Evolutionary conservation across 805 yeast species (phyloP), one percentile per base, ranked within the genome.

Genomic region (Danielia reshetovae): DNA sequence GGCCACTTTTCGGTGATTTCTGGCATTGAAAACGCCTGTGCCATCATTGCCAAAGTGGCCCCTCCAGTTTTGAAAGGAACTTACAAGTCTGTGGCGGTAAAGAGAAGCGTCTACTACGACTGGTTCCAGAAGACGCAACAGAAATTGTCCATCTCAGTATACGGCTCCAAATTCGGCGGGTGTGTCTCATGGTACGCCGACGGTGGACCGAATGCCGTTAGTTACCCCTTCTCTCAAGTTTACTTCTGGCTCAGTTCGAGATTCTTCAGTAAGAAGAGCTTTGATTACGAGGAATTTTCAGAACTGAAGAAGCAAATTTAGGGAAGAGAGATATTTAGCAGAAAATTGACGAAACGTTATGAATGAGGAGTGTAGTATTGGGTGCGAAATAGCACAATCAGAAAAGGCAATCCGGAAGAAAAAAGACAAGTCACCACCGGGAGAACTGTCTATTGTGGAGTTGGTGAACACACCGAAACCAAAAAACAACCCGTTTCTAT

Each of bases 1-100:
- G 72, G 72, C 9, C 70, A 65, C 39, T 55, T 66, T 0, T 64
- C 70, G 4, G 70, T 62, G 33, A 62, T 65, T 5, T 43, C 57
- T 36, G 65, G 68, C n/a, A 54, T 60, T 38, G 70, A 65, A 42
- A 62, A 60, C 42, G 57, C 54, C 5, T 47, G 57, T 30, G 39
- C 42, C 4, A 60, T 49, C 30, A 47, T 54, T 27, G 32, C 37
- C 4, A 48, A 47, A 18, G 49, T 61, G 14, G 49, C 60, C 3
- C 35, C 41, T 13, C 54, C 53, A 21, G 44, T 65, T 12, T 34
- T 65, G 18, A 30, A 49, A 13, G 67, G 65, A 2, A 42, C 42
- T 7, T 43, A 42, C 36, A 54, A 54, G 34, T 49, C 65, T 0
- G 46, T 66, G 15, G 34, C 32, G 7, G 68, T 65, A n/a, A 61